phyloP scores from a whole-genome alignment of 2,329 filamentous ascomycete species.

The Plectosphaerella plurivora region DNA sequence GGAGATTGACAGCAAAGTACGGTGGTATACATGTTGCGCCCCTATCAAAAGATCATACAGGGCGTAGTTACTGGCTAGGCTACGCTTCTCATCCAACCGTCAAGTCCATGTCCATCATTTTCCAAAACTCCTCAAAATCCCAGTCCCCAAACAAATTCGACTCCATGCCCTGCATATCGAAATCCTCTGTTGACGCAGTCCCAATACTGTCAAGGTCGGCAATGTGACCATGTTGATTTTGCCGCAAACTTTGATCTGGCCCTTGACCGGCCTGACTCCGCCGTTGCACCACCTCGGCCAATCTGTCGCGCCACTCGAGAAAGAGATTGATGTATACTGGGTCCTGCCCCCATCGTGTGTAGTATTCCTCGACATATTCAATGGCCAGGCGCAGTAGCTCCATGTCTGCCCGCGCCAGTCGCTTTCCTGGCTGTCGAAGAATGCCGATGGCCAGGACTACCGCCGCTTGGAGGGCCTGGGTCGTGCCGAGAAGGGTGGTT shows the following conservation, averaged over 20 bases:
- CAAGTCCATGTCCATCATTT: background rate
- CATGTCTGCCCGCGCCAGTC: conserved; percentile 15
- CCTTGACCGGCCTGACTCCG: background rate
- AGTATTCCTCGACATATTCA: conserved; percentile 13
- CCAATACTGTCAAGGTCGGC: too few species aligned
- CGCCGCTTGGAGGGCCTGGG: conserved; percentile 12
- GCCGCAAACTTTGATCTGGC: too few species aligned
- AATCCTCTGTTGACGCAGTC: background rate
- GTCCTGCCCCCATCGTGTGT: conserved; percentile 4
- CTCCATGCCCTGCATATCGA: background rate
- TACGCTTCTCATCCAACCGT: too few species aligned
- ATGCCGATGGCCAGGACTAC: conserved; percentile 14
- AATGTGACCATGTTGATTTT: too few species aligned
- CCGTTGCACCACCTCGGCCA: background rate
- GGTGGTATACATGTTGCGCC: too few species aligned
- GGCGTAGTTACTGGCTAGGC: too few species aligned
- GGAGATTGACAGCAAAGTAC: too few species aligned
- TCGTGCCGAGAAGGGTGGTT: conserved; percentile 2
- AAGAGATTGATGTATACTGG: conserved; percentile 1
- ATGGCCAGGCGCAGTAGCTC: conserved; percentile 12
- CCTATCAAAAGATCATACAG: too few species aligned
- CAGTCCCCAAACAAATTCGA: background rate
- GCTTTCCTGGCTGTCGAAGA: conserved; percentile 10
- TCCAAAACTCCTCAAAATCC: background rate
- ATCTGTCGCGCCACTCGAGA: background rate